Evolutionary conservation across 2,329 filamentous ascomycete species (phyloP).

Genomic region (Cladorrhinum sp.): DNA sequence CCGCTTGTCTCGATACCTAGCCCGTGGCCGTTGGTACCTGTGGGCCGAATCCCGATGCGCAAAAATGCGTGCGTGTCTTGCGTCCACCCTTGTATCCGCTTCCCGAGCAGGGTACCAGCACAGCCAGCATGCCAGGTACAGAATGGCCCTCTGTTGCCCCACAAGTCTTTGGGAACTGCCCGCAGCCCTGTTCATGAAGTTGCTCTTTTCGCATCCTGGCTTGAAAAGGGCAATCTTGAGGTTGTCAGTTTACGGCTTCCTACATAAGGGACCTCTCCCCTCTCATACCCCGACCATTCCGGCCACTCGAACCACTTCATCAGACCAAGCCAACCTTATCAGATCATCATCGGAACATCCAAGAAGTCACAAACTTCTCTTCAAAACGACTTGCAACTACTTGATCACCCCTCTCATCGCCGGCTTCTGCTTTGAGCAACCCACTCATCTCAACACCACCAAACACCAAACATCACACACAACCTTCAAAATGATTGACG

Average conservation of each 20-base stretch:
- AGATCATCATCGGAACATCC: slow-evolving; percentile 14
- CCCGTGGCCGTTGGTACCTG: slow-evolving; percentile 13
- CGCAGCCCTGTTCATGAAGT: slow-evolving; percentile 27
- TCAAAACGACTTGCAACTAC: slow-evolving; percentile 8
- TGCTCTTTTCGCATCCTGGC: slow-evolving; percentile 21
- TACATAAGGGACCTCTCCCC: slow-evolving; percentile 28
- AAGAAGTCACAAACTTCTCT: slow-evolving; percentile 10
- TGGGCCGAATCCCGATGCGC: slow-evolving; percentile 15
- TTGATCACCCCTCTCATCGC: neutral
- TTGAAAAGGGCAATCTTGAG: slow-evolving; percentile 27
- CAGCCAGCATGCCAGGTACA: slow-evolving; percentile 17
- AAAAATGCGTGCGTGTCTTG: slow-evolving; percentile 2
- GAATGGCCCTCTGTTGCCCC: slow-evolving; percentile 17
- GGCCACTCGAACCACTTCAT: slow-evolving; percentile 20
- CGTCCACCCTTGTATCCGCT: slow-evolving; percentile 15
- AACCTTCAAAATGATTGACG: slow-evolving; percentile 44
- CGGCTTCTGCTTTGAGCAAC: neutral
- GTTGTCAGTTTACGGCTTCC: slow-evolving; percentile 23
- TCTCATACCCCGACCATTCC: slow-evolving; percentile 15
- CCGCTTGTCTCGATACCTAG: slow-evolving; percentile 17
- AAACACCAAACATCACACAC: slow-evolving; percentile 11
- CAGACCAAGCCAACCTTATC: slow-evolving; percentile 21
- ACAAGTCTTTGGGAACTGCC: slow-evolving; percentile 22
- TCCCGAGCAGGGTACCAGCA: slow-evolving; percentile 19
- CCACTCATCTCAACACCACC: slow-evolving; percentile 6